Conservation (phyloP, 345 rosid genomes). For the Diplotaxis tenuifolia region DNA sequence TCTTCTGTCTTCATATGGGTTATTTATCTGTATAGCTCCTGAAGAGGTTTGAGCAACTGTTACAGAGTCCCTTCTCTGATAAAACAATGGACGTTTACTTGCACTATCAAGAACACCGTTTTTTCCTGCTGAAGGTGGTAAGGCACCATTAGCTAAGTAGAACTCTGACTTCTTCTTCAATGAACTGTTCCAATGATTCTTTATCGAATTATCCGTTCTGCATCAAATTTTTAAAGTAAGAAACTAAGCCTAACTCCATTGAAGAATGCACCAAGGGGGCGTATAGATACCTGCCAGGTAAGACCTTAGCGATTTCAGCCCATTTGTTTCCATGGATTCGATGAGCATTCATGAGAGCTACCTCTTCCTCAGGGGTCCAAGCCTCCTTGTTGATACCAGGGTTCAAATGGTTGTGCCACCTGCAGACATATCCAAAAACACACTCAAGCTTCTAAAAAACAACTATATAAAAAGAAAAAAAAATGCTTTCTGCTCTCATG, state of each 20-base stretch:
- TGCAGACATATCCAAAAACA: constrained; percentile 35
- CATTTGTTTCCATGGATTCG: constrained; percentile 75
- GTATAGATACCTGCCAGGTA: constrained; percentile 87
- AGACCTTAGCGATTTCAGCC: constrained; percentile 97
- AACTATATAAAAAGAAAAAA: not conserved
- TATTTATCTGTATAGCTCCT: constrained; percentile 43
- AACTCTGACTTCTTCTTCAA: constrained; percentile 87
- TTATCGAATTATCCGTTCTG: constrained; percentile 96
- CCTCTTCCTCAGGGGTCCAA: constrained; percentile 89
- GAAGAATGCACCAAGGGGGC: not conserved
- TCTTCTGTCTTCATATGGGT: constrained; percentile 50
- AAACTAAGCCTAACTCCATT: not conserved
- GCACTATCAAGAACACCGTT: constrained; percentile 45
- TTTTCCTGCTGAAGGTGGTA: constrained; percentile 66
- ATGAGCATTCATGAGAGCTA: constrained; percentile 82
- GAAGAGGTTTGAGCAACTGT: constrained; percentile 55
- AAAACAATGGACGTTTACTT: constrained; percentile 35
- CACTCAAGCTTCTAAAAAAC: constrained; percentile 17
- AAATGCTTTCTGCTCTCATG: constrained; percentile 6
- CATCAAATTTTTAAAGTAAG: constrained; percentile 10
- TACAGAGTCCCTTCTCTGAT: constrained; percentile 45
- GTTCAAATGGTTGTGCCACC: constrained; percentile 99
- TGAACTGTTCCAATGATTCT: constrained; percentile 99
- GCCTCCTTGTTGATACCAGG: constrained; percentile 94
- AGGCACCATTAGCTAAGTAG: constrained; percentile 66